Evolutionary conservation across 2,329 filamentous ascomycete species (phyloP).

Genomic region (Calycina marina): DNA sequence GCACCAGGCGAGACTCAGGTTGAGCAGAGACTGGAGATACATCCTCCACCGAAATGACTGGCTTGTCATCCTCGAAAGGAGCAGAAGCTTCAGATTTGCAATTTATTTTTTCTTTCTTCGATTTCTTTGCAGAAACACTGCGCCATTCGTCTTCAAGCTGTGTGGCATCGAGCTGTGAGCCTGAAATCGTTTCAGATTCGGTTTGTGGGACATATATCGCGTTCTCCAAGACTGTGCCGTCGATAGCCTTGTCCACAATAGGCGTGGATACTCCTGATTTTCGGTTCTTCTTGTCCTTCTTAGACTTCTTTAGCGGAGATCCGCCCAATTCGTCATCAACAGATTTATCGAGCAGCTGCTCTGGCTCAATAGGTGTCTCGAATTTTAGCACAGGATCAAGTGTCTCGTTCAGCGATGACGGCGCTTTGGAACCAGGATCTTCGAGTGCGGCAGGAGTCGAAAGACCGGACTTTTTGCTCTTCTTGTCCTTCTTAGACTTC

Average conservation of each 20-base stretch:
- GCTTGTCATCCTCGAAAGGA: no score
- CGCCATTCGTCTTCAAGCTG: conserved; percentile 8
- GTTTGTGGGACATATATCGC: no score
- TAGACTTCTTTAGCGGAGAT: conserved; percentile 11
- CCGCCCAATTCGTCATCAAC: conserved; percentile 2
- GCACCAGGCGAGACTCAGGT: no score
- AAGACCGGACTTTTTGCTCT: conserved; percentile 6
- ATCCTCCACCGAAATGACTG: no score
- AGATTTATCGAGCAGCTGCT: conserved; percentile 4
- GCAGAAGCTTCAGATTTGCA: conserved; percentile 9
- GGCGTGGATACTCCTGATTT: conserved; percentile 2
- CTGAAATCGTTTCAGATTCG: no score
- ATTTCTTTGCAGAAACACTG: conserved; percentile 8
- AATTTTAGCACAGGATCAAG: background rate
- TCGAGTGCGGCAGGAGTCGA: background rate
- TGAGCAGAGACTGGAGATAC: no score
- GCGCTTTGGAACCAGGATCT: conserved; percentile 1
- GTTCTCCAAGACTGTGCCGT: no score
- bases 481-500: conserved; percentile 17
- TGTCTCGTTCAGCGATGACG: background rate
- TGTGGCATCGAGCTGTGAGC: background rate
- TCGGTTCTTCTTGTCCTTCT: conserved; percentile 15
- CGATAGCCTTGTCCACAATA: background rate
- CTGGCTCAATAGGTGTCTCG: conserved; percentile 2
- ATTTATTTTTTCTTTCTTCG: conserved; percentile 14